These are phyloP conservation scores for Sporothrix pseudoabietina DNA, from an alignment of 2,329 filamentous ascomycete species.

Conservation along the genomic window DNA sequence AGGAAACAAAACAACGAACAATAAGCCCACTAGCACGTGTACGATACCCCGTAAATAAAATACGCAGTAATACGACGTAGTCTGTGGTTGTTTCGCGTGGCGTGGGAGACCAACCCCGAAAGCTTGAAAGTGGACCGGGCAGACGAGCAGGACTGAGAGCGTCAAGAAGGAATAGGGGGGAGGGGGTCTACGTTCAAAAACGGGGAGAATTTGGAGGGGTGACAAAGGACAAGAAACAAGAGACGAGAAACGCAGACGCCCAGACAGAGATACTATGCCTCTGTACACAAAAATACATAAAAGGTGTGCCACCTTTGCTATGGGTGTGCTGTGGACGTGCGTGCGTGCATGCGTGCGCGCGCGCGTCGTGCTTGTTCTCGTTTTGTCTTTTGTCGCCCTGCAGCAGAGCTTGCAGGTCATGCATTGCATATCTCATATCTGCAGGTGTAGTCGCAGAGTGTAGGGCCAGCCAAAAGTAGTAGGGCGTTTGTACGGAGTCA, in stretches of 20 bases:
- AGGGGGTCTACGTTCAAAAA: neutral
- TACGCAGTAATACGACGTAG: neutral
- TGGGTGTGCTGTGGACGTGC: neutral
- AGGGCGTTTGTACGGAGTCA: no score
- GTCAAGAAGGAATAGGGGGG: neutral
- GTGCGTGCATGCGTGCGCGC: neutral
- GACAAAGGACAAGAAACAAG: neutral
- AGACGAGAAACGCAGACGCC: neutral
- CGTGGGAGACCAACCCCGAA: constrained; percentile 13
- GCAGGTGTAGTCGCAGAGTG: neutral
- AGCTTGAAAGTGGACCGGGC: neutral
- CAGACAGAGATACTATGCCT: neutral
- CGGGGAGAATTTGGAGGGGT: neutral
- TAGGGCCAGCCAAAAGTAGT: neutral
- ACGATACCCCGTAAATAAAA: neutral
- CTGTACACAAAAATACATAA: neutral
- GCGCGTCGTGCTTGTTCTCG: neutral
- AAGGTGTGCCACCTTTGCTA: neutral
- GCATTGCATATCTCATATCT: neutral
- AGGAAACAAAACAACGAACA: neutral
- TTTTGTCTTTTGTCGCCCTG: constrained; percentile 4
- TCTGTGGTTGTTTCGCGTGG: constrained; percentile 24
- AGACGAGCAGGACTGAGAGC: neutral
- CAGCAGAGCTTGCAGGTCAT: constrained; percentile 10
- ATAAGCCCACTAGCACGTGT: constrained; percentile 12